phyloP scores from a whole-genome alignment of 2,329 filamentous ascomycete genomes.

The Sclerotinia borealis region DNA sequence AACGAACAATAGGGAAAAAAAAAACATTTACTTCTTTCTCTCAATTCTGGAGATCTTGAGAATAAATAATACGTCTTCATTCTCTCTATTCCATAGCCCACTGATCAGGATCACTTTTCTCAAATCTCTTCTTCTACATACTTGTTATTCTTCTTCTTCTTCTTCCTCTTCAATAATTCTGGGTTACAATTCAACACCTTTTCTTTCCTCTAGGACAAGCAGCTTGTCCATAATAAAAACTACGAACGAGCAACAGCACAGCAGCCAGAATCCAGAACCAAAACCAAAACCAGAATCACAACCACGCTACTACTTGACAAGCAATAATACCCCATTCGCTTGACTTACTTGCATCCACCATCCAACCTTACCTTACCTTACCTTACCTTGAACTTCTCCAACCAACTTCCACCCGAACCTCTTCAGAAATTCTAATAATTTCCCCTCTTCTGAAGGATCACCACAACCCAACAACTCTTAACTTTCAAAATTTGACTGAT shows the following conservation, averaged over 20 bases:
- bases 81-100: no score
- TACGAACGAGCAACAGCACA: no score
- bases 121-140: no score
- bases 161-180: no score
- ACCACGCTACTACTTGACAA: background rate
- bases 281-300: background rate
- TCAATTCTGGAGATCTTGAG: no score
- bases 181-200: background rate
- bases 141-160: no score
- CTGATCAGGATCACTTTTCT: no score
- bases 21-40: no score
- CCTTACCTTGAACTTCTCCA: slow-evolving; percentile 2
- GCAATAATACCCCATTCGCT: slow-evolving; percentile 1
- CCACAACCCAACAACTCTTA: background rate
- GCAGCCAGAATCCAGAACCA: background rate
- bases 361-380: slow-evolving; percentile 2
- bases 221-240: background rate
- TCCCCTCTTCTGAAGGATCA: slow-evolving; percentile 11
- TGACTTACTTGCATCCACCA: slow-evolving; percentile 8
- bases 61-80: no score
- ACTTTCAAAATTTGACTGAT: background rate
- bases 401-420: slow-evolving; percentile 1
- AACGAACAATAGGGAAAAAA: no score
- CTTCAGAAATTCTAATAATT: background rate
- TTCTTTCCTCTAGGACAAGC: background rate